Conservation (phyloP, 2,329 filamentous ascomycete species). For the Hymenotorrendiella dingleyae region DNA sequence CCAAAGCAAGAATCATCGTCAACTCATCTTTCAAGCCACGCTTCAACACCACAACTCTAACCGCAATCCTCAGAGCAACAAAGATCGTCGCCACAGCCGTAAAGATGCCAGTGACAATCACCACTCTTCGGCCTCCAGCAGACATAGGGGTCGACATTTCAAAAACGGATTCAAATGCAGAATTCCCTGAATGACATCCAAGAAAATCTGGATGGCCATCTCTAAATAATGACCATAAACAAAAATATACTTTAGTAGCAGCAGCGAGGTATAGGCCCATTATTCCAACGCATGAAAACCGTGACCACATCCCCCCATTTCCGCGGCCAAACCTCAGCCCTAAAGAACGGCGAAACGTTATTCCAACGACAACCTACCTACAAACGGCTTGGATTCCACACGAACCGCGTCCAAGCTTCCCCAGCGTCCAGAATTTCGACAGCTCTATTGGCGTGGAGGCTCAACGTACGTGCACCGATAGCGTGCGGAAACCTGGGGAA, state of each 20-base stretch:
- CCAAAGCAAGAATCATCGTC: neutral
- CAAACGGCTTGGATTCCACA: too few species aligned
- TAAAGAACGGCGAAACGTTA: too few species aligned
- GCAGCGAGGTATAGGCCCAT: neutral
- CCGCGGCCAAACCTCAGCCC: too few species aligned
- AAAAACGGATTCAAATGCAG: neutral
- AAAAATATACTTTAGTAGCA: neutral
- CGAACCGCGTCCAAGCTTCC: too few species aligned
- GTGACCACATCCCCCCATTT: too few species aligned
- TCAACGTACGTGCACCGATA: too few species aligned
- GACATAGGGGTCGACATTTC: neutral
- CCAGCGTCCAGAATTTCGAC: too few species aligned
- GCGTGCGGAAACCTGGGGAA: too few species aligned
- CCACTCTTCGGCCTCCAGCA: neutral
- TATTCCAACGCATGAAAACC: too few species aligned
- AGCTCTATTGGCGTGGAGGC: too few species aligned
- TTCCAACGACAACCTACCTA: too few species aligned
- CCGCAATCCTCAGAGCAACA: neutral
- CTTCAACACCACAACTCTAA: neutral
- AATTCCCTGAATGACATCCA: neutral
- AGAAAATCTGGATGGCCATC: neutral
- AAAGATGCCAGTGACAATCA: neutral
- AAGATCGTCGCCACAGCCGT: neutral
- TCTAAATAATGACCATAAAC: neutral
- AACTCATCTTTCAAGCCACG: neutral